phyloP scores from a whole-genome alignment of 768 basidiomycete genomes.

The Suillus paluster region DNA sequence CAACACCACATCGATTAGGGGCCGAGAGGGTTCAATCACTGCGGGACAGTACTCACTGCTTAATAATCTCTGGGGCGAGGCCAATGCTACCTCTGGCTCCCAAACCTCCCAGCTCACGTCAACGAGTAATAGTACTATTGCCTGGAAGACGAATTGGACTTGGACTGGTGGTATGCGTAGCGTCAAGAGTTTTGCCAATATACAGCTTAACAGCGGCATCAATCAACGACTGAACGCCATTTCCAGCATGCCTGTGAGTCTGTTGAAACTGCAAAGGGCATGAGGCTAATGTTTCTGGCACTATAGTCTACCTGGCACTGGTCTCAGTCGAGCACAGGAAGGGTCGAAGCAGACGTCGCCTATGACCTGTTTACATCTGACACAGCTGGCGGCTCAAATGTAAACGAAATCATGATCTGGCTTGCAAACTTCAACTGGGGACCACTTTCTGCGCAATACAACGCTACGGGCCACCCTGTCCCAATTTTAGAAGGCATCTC shows the following conservation, averaged over 20 bases:
- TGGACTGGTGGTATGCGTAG: conserved; percentile 49
- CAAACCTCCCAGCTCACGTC: conserved; percentile 55
- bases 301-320: conserved; percentile 59
- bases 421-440: conserved; percentile 60
- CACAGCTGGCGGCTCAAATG: conserved; percentile 49
- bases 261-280: neutral
- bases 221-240: conserved; percentile 62
- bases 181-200: conserved; percentile 66
- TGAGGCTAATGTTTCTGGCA: neutral
- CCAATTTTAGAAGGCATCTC: conserved; percentile 47
- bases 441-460: conserved; percentile 59
- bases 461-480: conserved; percentile 47
- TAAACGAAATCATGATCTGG: conserved; percentile 67
- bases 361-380: conserved; percentile 68
- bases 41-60: conserved; percentile 52
- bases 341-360: conserved; percentile 59
- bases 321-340: conserved; percentile 49
- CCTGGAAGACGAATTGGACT: conserved; percentile 57
- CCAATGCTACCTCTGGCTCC: conserved; percentile 49
- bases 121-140: conserved; percentile 44
- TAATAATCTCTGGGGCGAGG: conserved; percentile 52
- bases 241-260: conserved; percentile 55
- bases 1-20: conserved; percentile 41
- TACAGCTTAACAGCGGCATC: conserved; percentile 52
- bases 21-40: conserved; percentile 56